These are phyloP conservation scores for Dictyostelium intermedium DNA, from an alignment of 78 protist species.

Conservation along the genomic window DNA sequence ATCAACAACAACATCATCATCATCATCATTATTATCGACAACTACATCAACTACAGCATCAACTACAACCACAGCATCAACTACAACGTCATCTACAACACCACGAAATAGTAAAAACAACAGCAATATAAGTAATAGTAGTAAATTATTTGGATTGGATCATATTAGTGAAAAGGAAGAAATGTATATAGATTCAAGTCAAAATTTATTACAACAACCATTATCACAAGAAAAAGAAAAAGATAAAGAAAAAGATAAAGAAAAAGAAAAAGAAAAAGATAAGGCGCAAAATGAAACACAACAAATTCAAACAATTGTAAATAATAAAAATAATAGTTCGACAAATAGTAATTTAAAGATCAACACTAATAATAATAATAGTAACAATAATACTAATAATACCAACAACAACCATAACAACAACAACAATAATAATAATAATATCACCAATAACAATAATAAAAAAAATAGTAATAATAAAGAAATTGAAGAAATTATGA, in stretches of 20 bases:
- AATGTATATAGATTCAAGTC: background rate
- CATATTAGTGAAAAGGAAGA: background rate
- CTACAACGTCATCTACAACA: background rate
- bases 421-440: background rate
- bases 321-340: background rate
- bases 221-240: background rate
- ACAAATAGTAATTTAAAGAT: constrained; percentile 10
- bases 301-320: background rate
- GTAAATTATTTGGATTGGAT: background rate
- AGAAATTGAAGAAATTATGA: background rate
- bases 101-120: background rate
- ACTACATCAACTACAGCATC: background rate
- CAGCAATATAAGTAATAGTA: background rate
- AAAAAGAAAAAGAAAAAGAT: background rate
- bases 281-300: background rate
- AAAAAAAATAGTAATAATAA: background rate
- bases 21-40: too few species aligned
- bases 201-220: background rate
- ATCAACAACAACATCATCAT: background rate
- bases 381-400: background rate
- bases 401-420: background rate
- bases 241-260: background rate
- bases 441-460: background rate
- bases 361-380: background rate
- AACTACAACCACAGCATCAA: background rate